A percentile compares a stretch with the other conserved stretches of the same genome.
Evolutionary conservation across 1,139 yeast species (phyloP).

Genomic region (Pneumocystis wakefieldiae): DNA sequence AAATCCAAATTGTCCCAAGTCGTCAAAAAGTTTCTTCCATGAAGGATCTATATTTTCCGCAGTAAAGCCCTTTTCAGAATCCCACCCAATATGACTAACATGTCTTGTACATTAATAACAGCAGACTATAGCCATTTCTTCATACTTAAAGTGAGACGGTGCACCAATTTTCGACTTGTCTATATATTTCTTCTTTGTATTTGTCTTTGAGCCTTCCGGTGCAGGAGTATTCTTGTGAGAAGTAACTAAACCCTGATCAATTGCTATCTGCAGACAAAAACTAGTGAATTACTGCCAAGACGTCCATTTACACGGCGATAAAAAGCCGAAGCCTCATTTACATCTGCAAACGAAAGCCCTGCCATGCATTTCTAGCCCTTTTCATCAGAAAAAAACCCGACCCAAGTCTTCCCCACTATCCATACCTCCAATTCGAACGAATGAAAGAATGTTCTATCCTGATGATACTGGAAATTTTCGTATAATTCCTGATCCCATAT

Average conservation of each 20-base stretch:
- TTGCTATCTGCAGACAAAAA: background rate
- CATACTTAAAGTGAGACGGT: background rate
- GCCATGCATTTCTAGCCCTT: constrained; percentile 40
- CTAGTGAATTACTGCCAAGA: constrained; percentile 15
- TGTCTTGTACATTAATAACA: background rate
- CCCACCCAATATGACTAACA: constrained; percentile 5
- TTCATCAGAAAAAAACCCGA: background rate
- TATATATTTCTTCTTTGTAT: background rate
- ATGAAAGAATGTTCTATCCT: constrained; percentile 89
- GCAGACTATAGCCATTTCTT: background rate
- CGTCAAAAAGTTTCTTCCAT: constrained; percentile 64
- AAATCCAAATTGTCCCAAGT: constrained; percentile 64
- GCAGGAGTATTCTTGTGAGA: background rate
- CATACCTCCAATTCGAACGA: constrained; percentile 71
- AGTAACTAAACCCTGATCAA: background rate
- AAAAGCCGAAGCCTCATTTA: constrained; percentile 75
- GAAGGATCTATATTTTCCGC: constrained; percentile 41
- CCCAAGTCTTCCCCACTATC: too few relatives aligned
- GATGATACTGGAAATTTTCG: constrained; percentile 74
- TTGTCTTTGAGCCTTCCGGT: background rate
- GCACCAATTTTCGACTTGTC: background rate
- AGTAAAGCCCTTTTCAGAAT: constrained; percentile 7
- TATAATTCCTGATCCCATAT: constrained; percentile 94
- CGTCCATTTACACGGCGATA: constrained; percentile 43
- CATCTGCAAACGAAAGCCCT: constrained; percentile 84